Evolutionary conservation across 2,329 filamentous ascomycete genomes (phyloP), one percentile per base, ranked within the genome.

Genomic region (Colletotrichum siamense): DNA sequence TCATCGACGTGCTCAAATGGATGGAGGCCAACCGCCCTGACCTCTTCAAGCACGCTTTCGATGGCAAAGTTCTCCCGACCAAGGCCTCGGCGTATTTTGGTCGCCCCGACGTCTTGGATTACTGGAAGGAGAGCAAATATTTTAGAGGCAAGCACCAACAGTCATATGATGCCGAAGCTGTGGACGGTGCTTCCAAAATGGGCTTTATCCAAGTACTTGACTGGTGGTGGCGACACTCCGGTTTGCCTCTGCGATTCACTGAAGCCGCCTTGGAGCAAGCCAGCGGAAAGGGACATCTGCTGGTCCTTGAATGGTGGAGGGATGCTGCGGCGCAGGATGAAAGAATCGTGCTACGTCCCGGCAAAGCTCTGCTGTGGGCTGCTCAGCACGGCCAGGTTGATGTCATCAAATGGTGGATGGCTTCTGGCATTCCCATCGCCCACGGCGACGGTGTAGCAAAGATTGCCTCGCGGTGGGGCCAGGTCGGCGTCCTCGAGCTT

Each of bases 291-390:
- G 96, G 96, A 9, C 94, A 97, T 79, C 89, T 98, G n/a, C 87
- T 92, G 8, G 95, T 98, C 1, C 90, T 99, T 2, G 94, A 98
- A 80, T 99, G 96, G 96, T 99, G 96, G 96, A 95, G 95, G 79
- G 91, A 94, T 76, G 92, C 93, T 0, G 91, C 91, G 15, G 85
- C 88, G 16, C 89, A 91, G 69, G 89, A 93, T 80, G 89, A 93
- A 59, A 85, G 85, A 2, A 86, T 92, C 66, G 86, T 89, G 8
- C 89, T 98, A 16, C 95, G 96, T 79, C 94, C 96, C 0, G 96
- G 96, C 57, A 96, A 97, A 81, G 94, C 95, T 30, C 93, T 98
- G 22, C 91, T 96, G 8, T 94, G 94, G 78, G 96, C 96, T 0
- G 94, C 95, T 1, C 96, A 98, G 82, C 93, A 95, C 61, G 96